Base-by-base conservation (phyloP, 2,329 filamentous ascomycete genomes). In the Gliomastix tumulicola region DNA sequence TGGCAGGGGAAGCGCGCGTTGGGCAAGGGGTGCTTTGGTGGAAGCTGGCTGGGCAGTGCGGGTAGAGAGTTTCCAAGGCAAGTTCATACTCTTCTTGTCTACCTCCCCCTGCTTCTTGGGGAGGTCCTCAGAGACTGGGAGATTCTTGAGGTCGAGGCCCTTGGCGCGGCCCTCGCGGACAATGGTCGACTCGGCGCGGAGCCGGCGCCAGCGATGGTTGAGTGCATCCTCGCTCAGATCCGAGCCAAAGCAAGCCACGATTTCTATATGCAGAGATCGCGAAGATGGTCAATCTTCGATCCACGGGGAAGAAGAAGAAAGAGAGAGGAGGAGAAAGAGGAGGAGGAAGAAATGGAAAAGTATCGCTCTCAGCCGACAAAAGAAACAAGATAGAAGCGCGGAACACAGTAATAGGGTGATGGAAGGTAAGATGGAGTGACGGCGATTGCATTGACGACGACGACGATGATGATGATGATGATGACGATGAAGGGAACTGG, bases 201-300 rank as follows among this genome's bases (percentile, higher is more conserved):
- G 49, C 11, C 62, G 60, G 35, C 71, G 66, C 46, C 74, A 70
- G 35, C 69, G 69, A 48, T 76, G 72, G 44, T 74, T 65, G 21
- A 74, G 53, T 20, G 63, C 63, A 40, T 62, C 53, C 30, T 60
- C 57, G 17, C 67, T 68, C 52, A 64, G 58, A 47, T 73, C 69
- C n/a, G 65, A 67, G 41, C 69, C 69, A 46, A 63, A 71, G 44
- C 63, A 65, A 39, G 56, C 50, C 28, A 51, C 58, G 44, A 75
- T 71, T 47, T 63, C 70, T 74, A 57, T n/a, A n/a, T n/a, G 9
- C 25, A n/a, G n/a, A n/a, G 17, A 30, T 6, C 7, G 13, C 27
- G 17, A 30, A 25, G n/a, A 25, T 15, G 7, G 56, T 57, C 50
- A 58, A 57, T 48, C 49, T 48, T 51, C 47, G 45, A 45, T 49